phyloP scores from a whole-genome alignment of 345 rosid genomes.

The Eucalyptus marginata region DNA sequence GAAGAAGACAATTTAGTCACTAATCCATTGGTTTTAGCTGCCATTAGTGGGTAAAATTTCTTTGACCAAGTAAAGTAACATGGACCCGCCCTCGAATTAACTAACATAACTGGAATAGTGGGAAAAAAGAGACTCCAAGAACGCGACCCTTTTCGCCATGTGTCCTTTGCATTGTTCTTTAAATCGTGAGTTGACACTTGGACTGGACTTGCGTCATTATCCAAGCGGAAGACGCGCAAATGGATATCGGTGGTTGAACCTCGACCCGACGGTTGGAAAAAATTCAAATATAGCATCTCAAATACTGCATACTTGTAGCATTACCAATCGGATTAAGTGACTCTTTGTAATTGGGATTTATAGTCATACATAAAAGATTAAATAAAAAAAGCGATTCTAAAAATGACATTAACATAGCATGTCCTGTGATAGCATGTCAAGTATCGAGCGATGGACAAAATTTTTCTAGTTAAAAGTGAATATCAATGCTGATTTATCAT shows the following conservation, averaged over 20 bases:
- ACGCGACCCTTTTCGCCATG: background rate
- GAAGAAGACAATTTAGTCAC: background rate
- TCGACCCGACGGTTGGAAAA: background rate
- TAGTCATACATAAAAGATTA: background rate
- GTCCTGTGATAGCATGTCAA: background rate
- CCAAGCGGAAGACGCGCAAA: background rate
- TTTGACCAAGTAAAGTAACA: background rate
- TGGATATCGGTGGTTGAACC: background rate
- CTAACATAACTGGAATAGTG: background rate
- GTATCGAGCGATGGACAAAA: background rate
- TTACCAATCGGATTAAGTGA: background rate
- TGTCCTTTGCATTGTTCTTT: background rate
- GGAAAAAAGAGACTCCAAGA: background rate
- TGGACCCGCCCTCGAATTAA: background rate
- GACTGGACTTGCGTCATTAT: accelerated
- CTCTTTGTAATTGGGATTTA: background rate
- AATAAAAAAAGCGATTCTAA: too few species aligned
- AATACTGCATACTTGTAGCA: background rate
- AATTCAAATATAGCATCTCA: background rate
- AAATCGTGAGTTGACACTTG: background rate
- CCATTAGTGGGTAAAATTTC: background rate
- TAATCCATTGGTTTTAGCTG: background rate
- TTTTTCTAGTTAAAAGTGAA: background rate
- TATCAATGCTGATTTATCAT: background rate
- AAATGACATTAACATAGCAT: too few species aligned